Evolutionary conservation across 257 asterid species (phyloP).

Genomic region (Fraxinus americana): DNA sequence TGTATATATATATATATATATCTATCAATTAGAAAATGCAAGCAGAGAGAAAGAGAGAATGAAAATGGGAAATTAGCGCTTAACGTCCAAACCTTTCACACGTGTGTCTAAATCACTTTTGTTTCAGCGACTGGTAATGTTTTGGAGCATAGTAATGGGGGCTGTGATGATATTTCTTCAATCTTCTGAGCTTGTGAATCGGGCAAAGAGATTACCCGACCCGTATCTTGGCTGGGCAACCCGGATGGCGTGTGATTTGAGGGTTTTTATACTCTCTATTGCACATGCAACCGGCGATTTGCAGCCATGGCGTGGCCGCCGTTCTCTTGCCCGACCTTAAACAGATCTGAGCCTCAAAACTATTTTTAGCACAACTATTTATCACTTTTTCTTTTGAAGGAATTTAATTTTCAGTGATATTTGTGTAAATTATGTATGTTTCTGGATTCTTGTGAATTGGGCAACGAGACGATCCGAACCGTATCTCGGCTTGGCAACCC

Average conservation of each 20-base stretch:
- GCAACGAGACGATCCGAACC: too few species aligned
- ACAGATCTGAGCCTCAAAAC: conserved; percentile 11
- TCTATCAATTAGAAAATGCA: background rate
- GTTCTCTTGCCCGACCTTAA: background rate
- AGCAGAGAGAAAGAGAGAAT: background rate
- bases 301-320: conserved; percentile 15
- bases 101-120: background rate
- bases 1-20: background rate
- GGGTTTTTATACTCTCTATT: too few species aligned
- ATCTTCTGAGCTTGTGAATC: background rate
- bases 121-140: background rate
- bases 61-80: background rate
- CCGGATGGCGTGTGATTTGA: conserved; percentile 1
- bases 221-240: conserved; percentile 22
- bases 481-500: too few species aligned
- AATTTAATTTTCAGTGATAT: too few species aligned
- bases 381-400: too few species aligned
- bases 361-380: too few species aligned
- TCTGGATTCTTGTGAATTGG: too few species aligned
- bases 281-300: background rate
- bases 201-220: background rate
- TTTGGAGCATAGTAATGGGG: background rate
- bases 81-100: background rate
- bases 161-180: background rate
- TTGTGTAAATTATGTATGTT: too few species aligned